Evolutionary conservation across 192 early-diverging fungal species (phyloP).

Genomic region (Linnemannia schmuckeri): DNA sequence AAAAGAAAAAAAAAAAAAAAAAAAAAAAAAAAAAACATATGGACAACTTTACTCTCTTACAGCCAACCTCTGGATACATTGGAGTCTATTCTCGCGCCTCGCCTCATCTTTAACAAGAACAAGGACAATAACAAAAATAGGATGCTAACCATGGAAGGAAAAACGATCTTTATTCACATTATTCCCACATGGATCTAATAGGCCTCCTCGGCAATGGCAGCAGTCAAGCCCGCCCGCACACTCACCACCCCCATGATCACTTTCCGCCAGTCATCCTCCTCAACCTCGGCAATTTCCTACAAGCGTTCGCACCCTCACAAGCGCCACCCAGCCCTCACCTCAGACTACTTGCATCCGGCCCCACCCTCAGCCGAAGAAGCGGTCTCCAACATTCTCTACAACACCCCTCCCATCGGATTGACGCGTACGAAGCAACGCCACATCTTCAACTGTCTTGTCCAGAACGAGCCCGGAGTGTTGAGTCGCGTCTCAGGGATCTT

Average conservation of each 20-base stretch:
- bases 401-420: conserved; percentile 76
- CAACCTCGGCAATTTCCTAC: conserved; percentile 62
- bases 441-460: conserved; percentile 95
- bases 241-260: conserved; percentile 17
- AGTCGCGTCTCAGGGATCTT: conserved; percentile 88
- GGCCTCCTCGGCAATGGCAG: conserved; percentile 7
- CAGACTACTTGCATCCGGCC: conserved; percentile 57
- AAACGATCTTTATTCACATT: not conserved
- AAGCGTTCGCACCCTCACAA: conserved; percentile 61
- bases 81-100: not conserved
- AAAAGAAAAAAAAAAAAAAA: not conserved
- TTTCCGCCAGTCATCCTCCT: conserved; percentile 54
- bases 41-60: not conserved
- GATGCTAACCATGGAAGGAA: conserved; percentile 23
- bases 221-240: conserved; percentile 13
- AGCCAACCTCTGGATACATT: not conserved
- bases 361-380: conserved; percentile 92
- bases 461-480: conserved; percentile 91
- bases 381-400: conserved; percentile 97
- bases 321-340: conserved; percentile 50
- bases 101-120: not conserved
- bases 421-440: conserved; percentile 78
- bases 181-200: not conserved
- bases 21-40: not conserved
- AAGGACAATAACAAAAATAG: not conserved